Base-by-base conservation (phyloP, 345 rosid species). In the Lepidium africanum region DNA sequence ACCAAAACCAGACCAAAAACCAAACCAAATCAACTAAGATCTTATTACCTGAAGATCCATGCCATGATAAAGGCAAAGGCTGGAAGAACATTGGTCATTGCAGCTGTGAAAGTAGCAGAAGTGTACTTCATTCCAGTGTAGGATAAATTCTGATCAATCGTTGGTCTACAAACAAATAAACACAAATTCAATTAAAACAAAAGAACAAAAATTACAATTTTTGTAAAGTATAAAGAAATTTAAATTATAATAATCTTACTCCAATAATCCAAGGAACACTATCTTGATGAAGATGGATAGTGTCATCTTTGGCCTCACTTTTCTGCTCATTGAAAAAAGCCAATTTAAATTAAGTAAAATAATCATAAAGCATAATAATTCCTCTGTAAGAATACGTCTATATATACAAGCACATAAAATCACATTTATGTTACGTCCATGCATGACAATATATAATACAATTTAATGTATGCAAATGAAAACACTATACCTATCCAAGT, bases 21-120 rank as follows among this genome's bases (percentile, higher is more conserved):
- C 17, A 25, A 61, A 37, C 38, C 39, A 14, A 38, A 50, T 12
- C 3, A 25, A 47, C 9, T 5, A 54, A 12, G 21, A 32, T 23
- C 12, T 45, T 48, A 10, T 39, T 80, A 92, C 98, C 88, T 78
- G 59, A 78, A 73, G 32, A 80, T 54, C 94, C 98, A 93, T 33
- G 98, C 97, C 92, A 93, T 73, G 6, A 90, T 35, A 76, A 94
- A 90, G 33, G 95, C 85, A 40, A 90, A 86, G 51, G 97, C 97
- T 3, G 99, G 99, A 30, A 87, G 82, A 61, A 89, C 57, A 68
- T 91, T 94, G 76, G 82, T 63, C 92, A 91, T 80, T 36, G 99
- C 87, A 52, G 92, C 32, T 43, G 95, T 67, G 76, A 87, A 90
- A 12, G 95, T 86, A 11, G 99, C 99, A 9, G 92, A 83, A 4